phyloP scores from a whole-genome alignment of 2,329 filamentous ascomycete species.

The Lachnellula suecica region DNA sequence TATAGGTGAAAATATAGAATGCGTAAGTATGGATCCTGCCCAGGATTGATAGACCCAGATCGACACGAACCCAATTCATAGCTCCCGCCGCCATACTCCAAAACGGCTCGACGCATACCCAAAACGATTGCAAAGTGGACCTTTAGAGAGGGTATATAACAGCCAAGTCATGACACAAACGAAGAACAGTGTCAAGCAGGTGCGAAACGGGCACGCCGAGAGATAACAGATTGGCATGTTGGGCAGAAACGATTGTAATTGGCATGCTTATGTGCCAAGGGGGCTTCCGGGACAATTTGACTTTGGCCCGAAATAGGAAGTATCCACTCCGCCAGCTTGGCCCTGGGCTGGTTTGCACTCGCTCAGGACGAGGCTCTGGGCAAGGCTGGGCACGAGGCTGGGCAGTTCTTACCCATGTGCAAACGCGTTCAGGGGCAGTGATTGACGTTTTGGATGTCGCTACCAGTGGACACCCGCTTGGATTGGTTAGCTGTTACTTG shows the following conservation, averaged over 20 bases:
- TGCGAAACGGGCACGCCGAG: conserved; percentile 14
- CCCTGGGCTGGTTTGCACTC: background rate
- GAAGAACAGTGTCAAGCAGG: conserved; percentile 12
- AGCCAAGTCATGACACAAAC: conserved; percentile 19
- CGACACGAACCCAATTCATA: conserved; percentile 5
- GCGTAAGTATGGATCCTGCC: background rate
- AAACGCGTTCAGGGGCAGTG: background rate
- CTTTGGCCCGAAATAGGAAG: conserved; percentile 7
- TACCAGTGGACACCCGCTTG: too few relatives aligned
- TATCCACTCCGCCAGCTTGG: conserved; percentile 11
- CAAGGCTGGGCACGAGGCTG: conserved; percentile 10
- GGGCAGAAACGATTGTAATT: conserved; percentile 10
- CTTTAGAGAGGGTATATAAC: conserved; percentile 10
- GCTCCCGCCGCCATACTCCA: conserved; percentile 7
- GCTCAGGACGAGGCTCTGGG: conserved; percentile 16
- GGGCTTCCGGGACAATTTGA: conserved; percentile 6
- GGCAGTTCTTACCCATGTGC: background rate
- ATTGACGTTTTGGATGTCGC: background rate
- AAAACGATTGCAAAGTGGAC: conserved; percentile 16
- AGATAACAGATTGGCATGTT: conserved; percentile 14
- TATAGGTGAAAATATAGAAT: background rate
- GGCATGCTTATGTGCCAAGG: conserved; percentile 11
- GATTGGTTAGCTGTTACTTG: too few relatives aligned
- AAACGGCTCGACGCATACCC: conserved; percentile 14
- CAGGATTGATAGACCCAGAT: conserved; percentile 1